Conservation (phyloP, 352 stramenopile species). For the Saprolegnia parasitica region DNA sequence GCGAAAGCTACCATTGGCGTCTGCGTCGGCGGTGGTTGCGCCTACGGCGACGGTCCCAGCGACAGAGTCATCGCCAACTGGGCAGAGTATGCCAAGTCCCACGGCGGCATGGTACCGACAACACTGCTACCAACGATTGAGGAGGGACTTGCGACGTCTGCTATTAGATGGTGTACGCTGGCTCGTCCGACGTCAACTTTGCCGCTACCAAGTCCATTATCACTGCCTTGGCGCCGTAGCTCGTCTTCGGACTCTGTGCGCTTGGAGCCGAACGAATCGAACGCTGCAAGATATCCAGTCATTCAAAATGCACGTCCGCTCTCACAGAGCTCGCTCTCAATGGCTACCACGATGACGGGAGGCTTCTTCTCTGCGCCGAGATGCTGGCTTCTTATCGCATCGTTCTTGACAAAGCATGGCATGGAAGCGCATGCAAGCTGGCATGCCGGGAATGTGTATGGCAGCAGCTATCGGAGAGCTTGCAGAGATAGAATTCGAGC, state of each 20-base stretch:
- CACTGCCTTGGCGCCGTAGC: not conserved
- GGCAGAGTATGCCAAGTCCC: constrained; percentile 40
- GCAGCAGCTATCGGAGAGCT: not conserved
- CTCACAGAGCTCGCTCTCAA: too few species aligned
- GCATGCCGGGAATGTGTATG: too few species aligned
- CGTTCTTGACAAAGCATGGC: not conserved
- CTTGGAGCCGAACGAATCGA: too few species aligned
- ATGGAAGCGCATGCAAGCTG: too few species aligned
- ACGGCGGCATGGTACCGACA: constrained; percentile 45
- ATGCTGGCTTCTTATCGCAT: too few species aligned
- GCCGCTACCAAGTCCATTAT: constrained; percentile 12
- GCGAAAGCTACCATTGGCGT: constrained; percentile 53
- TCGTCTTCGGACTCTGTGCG: too few species aligned
- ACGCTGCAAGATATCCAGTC: too few species aligned
- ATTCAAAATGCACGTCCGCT: too few species aligned
- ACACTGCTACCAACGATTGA: constrained; percentile 26
- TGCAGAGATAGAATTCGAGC: not conserved
- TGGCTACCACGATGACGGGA: too few species aligned
- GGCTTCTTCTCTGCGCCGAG: too few species aligned
- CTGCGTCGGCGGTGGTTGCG: constrained; percentile 46
- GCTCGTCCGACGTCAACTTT: constrained; percentile 38
- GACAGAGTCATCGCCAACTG: constrained; percentile 42
- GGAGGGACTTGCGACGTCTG: not conserved
- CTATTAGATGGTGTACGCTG: constrained; percentile 55
- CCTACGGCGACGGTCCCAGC: constrained; percentile 58